Conservation (phyloP, 2,329 filamentous ascomycete genomes). For the Stemphylium lycopersici region DNA sequence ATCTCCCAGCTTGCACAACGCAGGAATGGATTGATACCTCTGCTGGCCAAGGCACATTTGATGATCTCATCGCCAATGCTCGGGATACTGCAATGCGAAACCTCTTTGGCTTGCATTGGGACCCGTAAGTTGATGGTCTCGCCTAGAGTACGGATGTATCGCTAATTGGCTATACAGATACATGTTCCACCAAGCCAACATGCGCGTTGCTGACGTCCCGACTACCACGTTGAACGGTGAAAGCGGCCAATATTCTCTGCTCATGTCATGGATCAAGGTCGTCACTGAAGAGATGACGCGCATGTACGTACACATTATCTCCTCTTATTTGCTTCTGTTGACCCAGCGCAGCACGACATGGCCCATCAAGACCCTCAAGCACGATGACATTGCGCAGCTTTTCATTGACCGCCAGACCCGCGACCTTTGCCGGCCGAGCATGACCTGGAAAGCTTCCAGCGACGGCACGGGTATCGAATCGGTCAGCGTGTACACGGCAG, state of each 20-base stretch:
- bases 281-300: slow-evolving; percentile 61
- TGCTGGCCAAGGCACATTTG: slow-evolving; percentile 60
- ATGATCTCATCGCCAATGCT: slow-evolving; percentile 59
- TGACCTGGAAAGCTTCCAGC: slow-evolving; percentile 55
- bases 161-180: slow-evolving; percentile 43
- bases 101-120: slow-evolving; percentile 62
- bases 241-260: slow-evolving; percentile 56
- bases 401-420: slow-evolving; percentile 62
- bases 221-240: slow-evolving; percentile 57
- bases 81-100: slow-evolving; percentile 62
- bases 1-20: slow-evolving; percentile 61
- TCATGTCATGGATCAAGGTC: slow-evolving; percentile 64
- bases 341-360: slow-evolving; percentile 47
- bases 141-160: not conserved
- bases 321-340: not conserved
- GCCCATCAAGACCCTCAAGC: slow-evolving; percentile 62
- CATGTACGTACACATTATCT: slow-evolving; percentile 41
- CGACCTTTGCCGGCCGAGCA: slow-evolving; percentile 59
- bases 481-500: slow-evolving; percentile 56
- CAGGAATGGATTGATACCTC: slow-evolving; percentile 68
- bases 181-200: slow-evolving; percentile 71
- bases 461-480: slow-evolving; percentile 55
- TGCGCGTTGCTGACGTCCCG: slow-evolving; percentile 57
- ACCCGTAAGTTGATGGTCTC: slow-evolving; percentile 42
- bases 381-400: slow-evolving; percentile 59